Percentiles rank a stretch among this genome's conserved stretches.
Conservation (phyloP, 2,329 filamentous ascomycete genomes). For the Colletotrichum nymphaeae region DNA sequence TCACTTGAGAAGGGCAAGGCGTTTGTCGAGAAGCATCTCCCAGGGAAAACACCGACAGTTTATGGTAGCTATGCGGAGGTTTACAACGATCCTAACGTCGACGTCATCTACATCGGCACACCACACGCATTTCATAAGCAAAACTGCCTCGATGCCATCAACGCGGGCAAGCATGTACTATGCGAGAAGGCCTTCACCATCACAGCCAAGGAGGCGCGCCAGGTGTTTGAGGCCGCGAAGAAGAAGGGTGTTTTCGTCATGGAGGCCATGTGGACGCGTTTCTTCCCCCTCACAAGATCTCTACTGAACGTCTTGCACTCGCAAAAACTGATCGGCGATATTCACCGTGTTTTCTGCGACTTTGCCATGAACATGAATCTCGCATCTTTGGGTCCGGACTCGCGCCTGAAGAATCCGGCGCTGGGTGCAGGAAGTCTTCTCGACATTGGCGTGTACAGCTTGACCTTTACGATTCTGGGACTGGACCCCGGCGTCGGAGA, state of each 20-base stretch:
- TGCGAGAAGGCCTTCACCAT: slow-evolving; percentile 59
- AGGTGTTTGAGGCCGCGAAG: slow-evolving; percentile 53
- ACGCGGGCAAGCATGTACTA: slow-evolving; percentile 54
- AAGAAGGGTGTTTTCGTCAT: slow-evolving; percentile 55
- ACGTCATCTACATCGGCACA: slow-evolving; percentile 59
- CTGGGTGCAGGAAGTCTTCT: slow-evolving; percentile 56
- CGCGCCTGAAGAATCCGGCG: slow-evolving; percentile 49
- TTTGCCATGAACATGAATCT: slow-evolving; percentile 52
- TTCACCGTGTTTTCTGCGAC: slow-evolving; percentile 53
- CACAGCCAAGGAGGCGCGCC: slow-evolving; percentile 52
- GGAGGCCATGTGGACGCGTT: slow-evolving; percentile 60
- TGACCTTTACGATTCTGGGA: slow-evolving; percentile 52
- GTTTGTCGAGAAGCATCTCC: slow-evolving; percentile 50
- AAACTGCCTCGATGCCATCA: slow-evolving; percentile 56
- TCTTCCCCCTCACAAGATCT: slow-evolving; percentile 50
- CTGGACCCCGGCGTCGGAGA: slow-evolving; percentile 45
- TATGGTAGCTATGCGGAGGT: slow-evolving; percentile 54
- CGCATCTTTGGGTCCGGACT: slow-evolving; percentile 43
- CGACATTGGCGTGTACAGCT: slow-evolving; percentile 56
- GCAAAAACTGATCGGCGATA: slow-evolving; percentile 52
- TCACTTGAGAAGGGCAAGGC: slow-evolving; percentile 49
- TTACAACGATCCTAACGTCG: slow-evolving; percentile 53
- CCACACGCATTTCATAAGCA: slow-evolving; percentile 57
- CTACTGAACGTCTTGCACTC: slow-evolving; percentile 50
- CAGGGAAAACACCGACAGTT: slow-evolving; percentile 42